Evolutionary conservation across 2,329 filamentous ascomycete genomes (phyloP).

Genomic region (Thyridium curvatum): DNA sequence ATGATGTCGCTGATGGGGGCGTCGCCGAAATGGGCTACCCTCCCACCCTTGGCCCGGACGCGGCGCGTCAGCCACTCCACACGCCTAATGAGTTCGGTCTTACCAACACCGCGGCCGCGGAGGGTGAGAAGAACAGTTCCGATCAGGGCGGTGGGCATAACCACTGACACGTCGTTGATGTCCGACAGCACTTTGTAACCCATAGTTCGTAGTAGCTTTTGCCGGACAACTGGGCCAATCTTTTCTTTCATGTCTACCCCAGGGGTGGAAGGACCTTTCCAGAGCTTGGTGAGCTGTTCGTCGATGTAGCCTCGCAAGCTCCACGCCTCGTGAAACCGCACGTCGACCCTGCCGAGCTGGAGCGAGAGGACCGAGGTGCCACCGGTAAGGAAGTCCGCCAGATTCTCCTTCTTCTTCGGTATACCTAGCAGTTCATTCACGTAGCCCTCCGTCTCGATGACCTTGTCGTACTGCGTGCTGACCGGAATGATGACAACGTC

Average conservation of each 20-base stretch:
- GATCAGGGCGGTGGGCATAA: constrained; percentile 96
- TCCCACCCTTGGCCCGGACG: constrained; percentile 78
- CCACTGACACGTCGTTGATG: constrained; percentile 92
- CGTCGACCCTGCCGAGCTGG: constrained; percentile 85
- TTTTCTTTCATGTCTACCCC: constrained; percentile 40
- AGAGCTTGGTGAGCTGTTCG: constrained; percentile 60
- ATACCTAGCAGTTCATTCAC: constrained; percentile 89
- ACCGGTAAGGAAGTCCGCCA: constrained; percentile 81
- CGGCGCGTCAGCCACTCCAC: constrained; percentile 86
- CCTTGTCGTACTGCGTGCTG: constrained; percentile 97
- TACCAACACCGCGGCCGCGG: constrained; percentile 84
- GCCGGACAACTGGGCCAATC: constrained; percentile 48
- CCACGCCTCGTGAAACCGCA: constrained; percentile 96
- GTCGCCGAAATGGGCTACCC: constrained; percentile 88
- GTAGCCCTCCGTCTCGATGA: constrained; percentile 96
- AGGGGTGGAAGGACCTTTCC: constrained; percentile 39
- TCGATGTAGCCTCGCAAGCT: constrained; percentile 76
- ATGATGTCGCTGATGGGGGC: constrained; percentile 76
- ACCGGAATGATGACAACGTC: constrained; percentile 94
- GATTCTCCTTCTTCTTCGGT: constrained; percentile 92
- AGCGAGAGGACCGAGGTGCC: constrained; percentile 81
- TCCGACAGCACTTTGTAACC: constrained; percentile 90
- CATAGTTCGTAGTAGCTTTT: constrained; percentile 74
- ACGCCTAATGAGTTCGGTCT: constrained; percentile 74
- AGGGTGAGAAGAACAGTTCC: constrained; percentile 90